A percentile compares a stretch with the other conserved stretches of the same genome.
Conservation (phyloP, 306 rosid species). For the Cucurbita moschata region DNA sequence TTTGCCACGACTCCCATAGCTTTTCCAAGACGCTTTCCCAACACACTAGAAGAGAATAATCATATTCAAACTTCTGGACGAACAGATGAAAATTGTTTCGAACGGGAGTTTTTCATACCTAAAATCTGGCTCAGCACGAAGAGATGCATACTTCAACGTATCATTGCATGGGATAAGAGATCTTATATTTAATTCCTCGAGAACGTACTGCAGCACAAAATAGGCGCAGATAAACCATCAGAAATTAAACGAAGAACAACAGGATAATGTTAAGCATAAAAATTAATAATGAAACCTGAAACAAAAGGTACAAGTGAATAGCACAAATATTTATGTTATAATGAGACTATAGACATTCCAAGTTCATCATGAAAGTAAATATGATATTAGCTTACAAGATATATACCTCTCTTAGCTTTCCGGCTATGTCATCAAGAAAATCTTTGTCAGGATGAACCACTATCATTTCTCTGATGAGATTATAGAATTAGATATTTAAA, state of each 20-base stretch:
- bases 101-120: constrained; percentile 33
- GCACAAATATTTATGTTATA: not conserved
- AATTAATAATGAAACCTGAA: not conserved
- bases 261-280: not conserved
- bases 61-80: constrained; percentile 1
- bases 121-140: constrained; percentile 89
- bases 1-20: constrained; percentile 74
- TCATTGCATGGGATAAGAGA: constrained; percentile 79
- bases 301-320: not conserved
- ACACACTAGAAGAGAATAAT: constrained; percentile 28
- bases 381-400: not conserved
- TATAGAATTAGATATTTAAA: not conserved
- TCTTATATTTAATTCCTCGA: constrained; percentile 79
- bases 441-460: constrained; percentile 84
- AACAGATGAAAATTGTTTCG: not conserved
- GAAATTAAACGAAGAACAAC: not conserved
- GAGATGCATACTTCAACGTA: constrained; percentile 67
- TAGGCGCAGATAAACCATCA: constrained; percentile 8
- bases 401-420: constrained; percentile 77
- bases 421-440: constrained; percentile 80
- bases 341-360: not conserved
- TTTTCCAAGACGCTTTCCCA: constrained; percentile 90
- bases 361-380: not conserved
- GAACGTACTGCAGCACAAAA: constrained; percentile 53
- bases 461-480: constrained; percentile 64